Evolutionary conservation across 2,329 filamentous ascomycete genomes (phyloP), one percentile per base, ranked within the genome.

Genomic region (Alternaria gansuensis): DNA sequence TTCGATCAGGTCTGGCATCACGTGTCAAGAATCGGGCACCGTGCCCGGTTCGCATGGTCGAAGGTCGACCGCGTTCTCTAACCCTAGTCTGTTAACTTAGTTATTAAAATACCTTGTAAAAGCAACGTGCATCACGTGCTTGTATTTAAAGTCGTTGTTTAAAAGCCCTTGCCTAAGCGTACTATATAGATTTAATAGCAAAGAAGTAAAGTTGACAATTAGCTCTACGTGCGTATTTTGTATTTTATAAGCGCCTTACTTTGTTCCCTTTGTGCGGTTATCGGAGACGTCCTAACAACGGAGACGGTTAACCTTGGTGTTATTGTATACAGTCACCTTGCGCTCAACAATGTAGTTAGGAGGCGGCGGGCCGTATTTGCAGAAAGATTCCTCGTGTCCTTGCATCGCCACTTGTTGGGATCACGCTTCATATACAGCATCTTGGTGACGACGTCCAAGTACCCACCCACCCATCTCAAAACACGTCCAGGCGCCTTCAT

Each of bases 361-460:
- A n/a, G n/a, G n/a, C n/a, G n/a, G n/a, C n/a, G n/a, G n/a, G n/a
- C n/a, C n/a, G n/a, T n/a, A n/a, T n/a, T n/a, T n/a, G n/a, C n/a
- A n/a, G n/a, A n/a, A n/a, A n/a, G n/a, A n/a, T n/a, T n/a, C n/a
- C n/a, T n/a, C n/a, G n/a, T n/a, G n/a, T n/a, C n/a, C n/a, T n/a
- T n/a, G n/a, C n/a, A n/a, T n/a, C n/a, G n/a, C 3, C 65, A 61
- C 1, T 40, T 63, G 0, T 44, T 58, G 1, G 73, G 70, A 23
- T 70, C 65, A 34, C 68, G 67, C 10, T 65, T 69, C 7, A 54
- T 13, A 43, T 75, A 77, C 2, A 68, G 14, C 0, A 58, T 54
- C 34, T 73, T 74, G 1, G 71, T 54, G 45, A 73, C 62, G 1
- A 63, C 68, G 0, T 73, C 68, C n/a, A 59, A 29, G 10, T 71